Percentiles rank a stretch among this genome's conserved stretches.
Conservation (phyloP, 73 alveolate genomes). For the Paraurostyla sp. region DNA sequence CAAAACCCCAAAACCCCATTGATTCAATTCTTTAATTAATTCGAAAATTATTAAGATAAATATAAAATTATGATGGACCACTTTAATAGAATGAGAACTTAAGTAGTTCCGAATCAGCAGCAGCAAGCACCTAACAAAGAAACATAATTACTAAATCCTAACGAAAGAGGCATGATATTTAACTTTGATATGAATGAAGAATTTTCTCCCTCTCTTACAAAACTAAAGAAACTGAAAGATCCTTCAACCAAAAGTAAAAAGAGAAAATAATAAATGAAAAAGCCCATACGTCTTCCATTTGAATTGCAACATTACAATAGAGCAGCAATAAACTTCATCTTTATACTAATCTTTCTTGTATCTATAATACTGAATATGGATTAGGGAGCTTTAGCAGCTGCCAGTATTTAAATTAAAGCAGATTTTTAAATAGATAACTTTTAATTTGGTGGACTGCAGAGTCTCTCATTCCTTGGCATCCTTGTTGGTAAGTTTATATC, state of each 20-base stretch:
- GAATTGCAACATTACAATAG: conserved; percentile 25
- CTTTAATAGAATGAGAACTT: no score
- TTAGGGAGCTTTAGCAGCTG: conserved; percentile 41
- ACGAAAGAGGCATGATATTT: conserved; percentile 33
- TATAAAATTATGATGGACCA: no score
- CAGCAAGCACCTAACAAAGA: no score
- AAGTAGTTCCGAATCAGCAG: no score
- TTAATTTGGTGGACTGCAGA: neutral
- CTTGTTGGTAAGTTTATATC: conserved; percentile 35
- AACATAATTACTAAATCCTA: neutral
- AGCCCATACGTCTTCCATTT: neutral
- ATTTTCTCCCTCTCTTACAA: conserved; percentile 32
- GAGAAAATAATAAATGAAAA: neutral
- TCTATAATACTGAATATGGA: neutral
- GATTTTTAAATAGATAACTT: neutral
- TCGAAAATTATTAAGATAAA: no score
- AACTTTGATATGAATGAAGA: conserved; percentile 57
- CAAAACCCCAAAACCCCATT: no score
- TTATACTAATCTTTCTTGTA: neutral
- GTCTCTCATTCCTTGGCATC: neutral
- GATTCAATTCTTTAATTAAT: no score
- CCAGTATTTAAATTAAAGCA: conserved; percentile 1
- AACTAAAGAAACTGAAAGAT: neutral
- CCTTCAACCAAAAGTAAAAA: neutral
- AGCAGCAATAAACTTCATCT: conserved; percentile 41